Evolutionary conservation across 2,329 filamentous ascomycete genomes (phyloP).

Genomic region (Penicillium occitanis): DNA sequence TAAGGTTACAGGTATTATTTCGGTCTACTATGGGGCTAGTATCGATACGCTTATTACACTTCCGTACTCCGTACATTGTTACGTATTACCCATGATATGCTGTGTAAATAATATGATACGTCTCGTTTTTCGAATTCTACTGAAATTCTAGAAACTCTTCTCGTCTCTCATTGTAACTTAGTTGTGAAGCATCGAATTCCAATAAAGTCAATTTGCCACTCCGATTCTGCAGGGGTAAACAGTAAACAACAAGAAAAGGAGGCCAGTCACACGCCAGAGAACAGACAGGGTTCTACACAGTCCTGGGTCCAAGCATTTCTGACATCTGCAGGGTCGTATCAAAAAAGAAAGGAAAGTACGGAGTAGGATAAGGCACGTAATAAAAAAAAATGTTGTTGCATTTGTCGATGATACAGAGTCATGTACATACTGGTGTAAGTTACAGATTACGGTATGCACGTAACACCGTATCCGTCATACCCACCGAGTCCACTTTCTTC

Average conservation of each 20-base stretch:
- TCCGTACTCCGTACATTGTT: neutral
- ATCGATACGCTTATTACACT: neutral
- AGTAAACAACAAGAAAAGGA: neutral
- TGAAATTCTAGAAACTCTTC: neutral
- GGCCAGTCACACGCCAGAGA: neutral
- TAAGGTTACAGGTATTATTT: neutral
- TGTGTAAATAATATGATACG: neutral
- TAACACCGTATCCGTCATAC: neutral
- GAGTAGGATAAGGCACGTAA: neutral
- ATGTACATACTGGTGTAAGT: no score
- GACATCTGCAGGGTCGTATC: neutral
- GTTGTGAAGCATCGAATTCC: neutral
- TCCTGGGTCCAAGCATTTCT: neutral
- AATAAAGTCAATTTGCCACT: neutral
- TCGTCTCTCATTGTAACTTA: neutral
- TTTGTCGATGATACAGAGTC: neutral
- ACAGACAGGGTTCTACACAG: neutral
- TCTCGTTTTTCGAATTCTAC: neutral
- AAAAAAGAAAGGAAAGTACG: neutral
- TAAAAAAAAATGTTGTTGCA: neutral
- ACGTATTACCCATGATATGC: neutral
- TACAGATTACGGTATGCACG: neutral
- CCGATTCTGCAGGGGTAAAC: neutral
- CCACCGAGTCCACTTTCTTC: neutral
- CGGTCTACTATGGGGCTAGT: neutral